These are phyloP conservation scores for Grosmannia clavigera DNA, from an alignment of 2,329 filamentous ascomycete genomes.

Conservation along the genomic window DNA sequence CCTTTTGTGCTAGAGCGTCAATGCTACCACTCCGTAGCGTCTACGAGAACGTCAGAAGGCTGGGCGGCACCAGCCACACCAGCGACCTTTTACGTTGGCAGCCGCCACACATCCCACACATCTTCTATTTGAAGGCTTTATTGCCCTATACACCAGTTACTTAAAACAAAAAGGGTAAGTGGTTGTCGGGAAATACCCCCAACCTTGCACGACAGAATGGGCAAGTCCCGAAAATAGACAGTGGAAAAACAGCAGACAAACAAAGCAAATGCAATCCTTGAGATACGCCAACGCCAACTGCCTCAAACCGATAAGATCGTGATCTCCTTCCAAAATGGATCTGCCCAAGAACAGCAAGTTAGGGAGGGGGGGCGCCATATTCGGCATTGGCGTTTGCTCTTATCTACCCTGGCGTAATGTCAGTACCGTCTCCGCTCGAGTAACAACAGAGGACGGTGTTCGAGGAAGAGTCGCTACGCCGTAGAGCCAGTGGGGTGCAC, in stretches of 20 bases:
- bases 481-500: background rate
- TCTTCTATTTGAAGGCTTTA: background rate
- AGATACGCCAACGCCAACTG: constrained; percentile 1
- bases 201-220: background rate
- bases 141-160: background rate
- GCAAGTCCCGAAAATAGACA: background rate
- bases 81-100: background rate
- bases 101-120: background rate
- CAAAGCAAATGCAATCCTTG: background rate
- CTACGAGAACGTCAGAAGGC: background rate
- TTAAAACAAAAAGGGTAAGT: background rate
- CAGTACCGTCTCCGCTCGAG: background rate
- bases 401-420: background rate
- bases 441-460: background rate
- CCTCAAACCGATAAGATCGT: background rate
- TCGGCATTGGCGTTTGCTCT: background rate
- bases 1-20: too few species aligned
- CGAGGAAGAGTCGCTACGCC: background rate
- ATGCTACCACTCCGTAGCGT: background rate
- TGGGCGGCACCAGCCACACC: background rate
- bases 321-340: background rate
- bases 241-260: background rate
- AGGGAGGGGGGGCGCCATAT: too few species aligned
- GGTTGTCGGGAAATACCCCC: background rate
- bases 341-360: background rate